These are phyloP conservation scores for Claviceps maximensis DNA, from an alignment of 2,329 filamentous ascomycete genomes.

Conservation along the genomic window DNA sequence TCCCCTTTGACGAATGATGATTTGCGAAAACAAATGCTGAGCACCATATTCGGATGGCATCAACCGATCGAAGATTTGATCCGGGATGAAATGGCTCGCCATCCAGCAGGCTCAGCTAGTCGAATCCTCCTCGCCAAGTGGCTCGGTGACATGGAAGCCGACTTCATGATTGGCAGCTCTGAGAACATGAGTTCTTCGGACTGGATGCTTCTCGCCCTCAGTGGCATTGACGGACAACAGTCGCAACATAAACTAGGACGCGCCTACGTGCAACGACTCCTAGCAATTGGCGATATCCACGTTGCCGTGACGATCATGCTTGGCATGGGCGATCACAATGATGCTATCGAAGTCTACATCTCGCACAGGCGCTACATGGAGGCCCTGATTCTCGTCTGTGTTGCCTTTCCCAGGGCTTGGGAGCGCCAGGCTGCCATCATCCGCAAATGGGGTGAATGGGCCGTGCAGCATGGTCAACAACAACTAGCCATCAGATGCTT, in stretches of 20 bases:
- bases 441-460: slow-evolving; percentile 88
- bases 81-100: slow-evolving; percentile 67
- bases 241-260: slow-evolving; percentile 85
- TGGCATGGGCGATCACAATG: slow-evolving; percentile 80
- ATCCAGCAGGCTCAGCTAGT: slow-evolving; percentile 59
- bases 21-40: slow-evolving; percentile 79
- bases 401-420: slow-evolving; percentile 78
- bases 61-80: slow-evolving; percentile 70
- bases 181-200: slow-evolving; percentile 86
- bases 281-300: slow-evolving; percentile 83
- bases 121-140: slow-evolving; percentile 81
- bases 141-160: slow-evolving; percentile 74
- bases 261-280: slow-evolving; percentile 76
- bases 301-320: slow-evolving; percentile 87
- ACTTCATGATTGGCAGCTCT: slow-evolving; percentile 67
- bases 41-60: slow-evolving; percentile 89
- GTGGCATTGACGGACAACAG: slow-evolving; percentile 61
- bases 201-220: slow-evolving; percentile 92
- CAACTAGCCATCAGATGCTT: slow-evolving; percentile 88
- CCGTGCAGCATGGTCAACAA: slow-evolving; percentile 74
- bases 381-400: slow-evolving; percentile 74
- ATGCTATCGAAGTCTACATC: slow-evolving; percentile 92
- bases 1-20: slow-evolving; percentile 60
- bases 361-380: slow-evolving; percentile 89
- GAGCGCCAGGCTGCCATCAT: slow-evolving; percentile 78